phyloP scores from a whole-genome alignment of 1,139 yeast genomes.

The Yueomyces sp. region DNA sequence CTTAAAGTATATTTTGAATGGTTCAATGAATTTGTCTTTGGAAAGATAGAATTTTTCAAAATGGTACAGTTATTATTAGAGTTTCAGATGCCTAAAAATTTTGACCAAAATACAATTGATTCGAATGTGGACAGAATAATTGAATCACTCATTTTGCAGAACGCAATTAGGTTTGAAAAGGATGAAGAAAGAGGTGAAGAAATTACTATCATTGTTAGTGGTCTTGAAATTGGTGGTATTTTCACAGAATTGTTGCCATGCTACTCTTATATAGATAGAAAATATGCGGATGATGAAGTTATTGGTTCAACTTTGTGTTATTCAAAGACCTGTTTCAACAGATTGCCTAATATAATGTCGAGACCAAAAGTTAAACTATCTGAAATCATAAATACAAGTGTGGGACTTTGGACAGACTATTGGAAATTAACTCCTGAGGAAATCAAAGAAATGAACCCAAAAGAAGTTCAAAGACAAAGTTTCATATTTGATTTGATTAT shows the following conservation, averaged over 20 bases:
- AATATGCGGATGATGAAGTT: conserved; percentile 4
- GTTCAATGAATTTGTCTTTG: conserved; percentile 31
- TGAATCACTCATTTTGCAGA: conserved; percentile 31
- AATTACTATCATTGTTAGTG: conserved; percentile 21
- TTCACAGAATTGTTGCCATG: conserved; percentile 31
- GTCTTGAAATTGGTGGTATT: conserved; percentile 30
- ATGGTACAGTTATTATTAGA: conserved; percentile 41
- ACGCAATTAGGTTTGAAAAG: conserved; percentile 33
- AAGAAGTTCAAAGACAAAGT: conserved; percentile 55
- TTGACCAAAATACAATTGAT: conserved; percentile 24
- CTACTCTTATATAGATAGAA: conserved; percentile 19
- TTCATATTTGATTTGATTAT: conserved; percentile 65
- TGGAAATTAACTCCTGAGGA: conserved; percentile 57
- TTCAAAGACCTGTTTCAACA: conserved; percentile 13
- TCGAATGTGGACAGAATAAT: conserved; percentile 34
- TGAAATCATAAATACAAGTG: conserved; percentile 23
- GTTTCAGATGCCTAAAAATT: conserved; percentile 22
- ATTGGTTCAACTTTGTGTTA: conserved; percentile 6
- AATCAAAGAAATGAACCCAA: conserved; percentile 39
- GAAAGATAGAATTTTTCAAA: conserved; percentile 40
- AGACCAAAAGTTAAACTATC: conserved; percentile 19
- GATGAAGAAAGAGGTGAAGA: conserved; percentile 8
- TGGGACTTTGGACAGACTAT: conserved; percentile 60
- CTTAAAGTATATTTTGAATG: conserved; percentile 27
- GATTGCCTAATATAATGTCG: conserved; percentile 17